These are phyloP conservation scores for Entomortierella chlamydospora DNA, from an alignment of 192 early-diverging fungal genomes.

Conservation along the genomic window DNA sequence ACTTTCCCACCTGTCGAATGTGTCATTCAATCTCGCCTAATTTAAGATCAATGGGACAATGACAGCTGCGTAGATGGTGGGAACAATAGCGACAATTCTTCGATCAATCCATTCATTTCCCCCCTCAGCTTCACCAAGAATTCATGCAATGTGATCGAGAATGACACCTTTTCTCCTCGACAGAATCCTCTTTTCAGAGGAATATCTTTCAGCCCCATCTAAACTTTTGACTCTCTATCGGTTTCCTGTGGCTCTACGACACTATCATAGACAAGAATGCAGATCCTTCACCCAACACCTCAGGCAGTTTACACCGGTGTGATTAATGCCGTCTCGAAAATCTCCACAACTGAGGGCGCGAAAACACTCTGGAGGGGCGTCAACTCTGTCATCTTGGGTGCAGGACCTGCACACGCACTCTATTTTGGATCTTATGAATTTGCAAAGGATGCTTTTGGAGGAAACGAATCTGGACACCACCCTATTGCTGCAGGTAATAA, in stretches of 20 bases:
- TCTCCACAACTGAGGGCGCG: conserved; percentile 81
- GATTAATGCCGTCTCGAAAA: conserved; percentile 73
- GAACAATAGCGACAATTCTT: too few relatives aligned
- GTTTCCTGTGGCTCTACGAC: too few relatives aligned
- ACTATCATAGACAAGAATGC: conserved; percentile 87
- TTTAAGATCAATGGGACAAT: background rate
- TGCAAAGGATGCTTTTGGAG: conserved; percentile 82
- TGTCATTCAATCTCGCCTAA: too few relatives aligned
- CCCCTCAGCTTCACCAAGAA: too few relatives aligned
- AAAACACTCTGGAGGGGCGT: conserved; percentile 94
- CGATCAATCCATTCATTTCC: too few relatives aligned
- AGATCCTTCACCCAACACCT: conserved; percentile 78
- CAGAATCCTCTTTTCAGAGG: too few relatives aligned
- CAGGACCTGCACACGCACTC: conserved; percentile 95
- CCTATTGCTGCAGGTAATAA: conserved; percentile 68
- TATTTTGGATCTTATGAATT: conserved; percentile 97
- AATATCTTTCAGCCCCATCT: background rate
- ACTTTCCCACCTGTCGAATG: too few relatives aligned
- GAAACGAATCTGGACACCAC: conserved; percentile 64
- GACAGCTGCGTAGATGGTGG: background rate
- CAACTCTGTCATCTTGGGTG: conserved; percentile 90
- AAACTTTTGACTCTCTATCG: background rate
- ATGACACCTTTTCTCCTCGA: too few relatives aligned
- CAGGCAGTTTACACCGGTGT: conserved; percentile 79
- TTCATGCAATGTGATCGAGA: too few relatives aligned